Base-by-base conservation (phyloP, 1,284 basidiomycete species). In the Fereydounia khargensis region DNA sequence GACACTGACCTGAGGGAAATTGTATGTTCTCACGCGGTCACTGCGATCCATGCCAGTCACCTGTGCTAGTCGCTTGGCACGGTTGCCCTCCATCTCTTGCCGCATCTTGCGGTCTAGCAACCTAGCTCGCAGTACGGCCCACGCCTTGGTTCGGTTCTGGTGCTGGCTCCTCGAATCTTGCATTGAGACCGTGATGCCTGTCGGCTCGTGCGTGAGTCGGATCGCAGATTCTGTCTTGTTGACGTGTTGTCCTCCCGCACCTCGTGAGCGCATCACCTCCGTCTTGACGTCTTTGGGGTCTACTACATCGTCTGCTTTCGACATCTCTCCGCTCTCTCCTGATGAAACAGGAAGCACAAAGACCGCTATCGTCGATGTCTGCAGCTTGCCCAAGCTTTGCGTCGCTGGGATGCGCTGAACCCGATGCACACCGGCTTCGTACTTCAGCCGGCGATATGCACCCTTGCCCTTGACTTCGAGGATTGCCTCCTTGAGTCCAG, bases 171-270 rank as follows among this genome's bases (percentile, higher is more conserved):
- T 84, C 57, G 92, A 91, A 68, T 99, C 94, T 79, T 98, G 95
- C 90, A 97, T 97, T 3, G 91, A 92, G 8, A 98, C 95, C 0
- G 86, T 87, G 45, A 97, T 88, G 0, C 92, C 91, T 1, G 91
- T 89, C 0, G 95, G 94, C 11, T 89, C 78, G 68, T 98, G 95
- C 0, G 91, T 95, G 25, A 98, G 78, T 1, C 95, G 86, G n/a
- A 99, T 89, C 1, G 95, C 95, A 0, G 91, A 96, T 77, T 98
- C 95, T 0, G 94, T 98, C 81, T 89, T 91, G 79, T 98, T 99
- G 68, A 98, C 95, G 78, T 98, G 94, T 81, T 91, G 91, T n/a
- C 95, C 94, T 37, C 95, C 95, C 3, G 95, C 94, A 35, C 95
- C 95, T 24, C 91, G 80, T 0, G 92, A 84, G 16, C 94, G 84